These are phyloP conservation scores for Posidonia oceanica DNA, from an alignment of 116 monocot genomes.

Conservation along the genomic window DNA sequence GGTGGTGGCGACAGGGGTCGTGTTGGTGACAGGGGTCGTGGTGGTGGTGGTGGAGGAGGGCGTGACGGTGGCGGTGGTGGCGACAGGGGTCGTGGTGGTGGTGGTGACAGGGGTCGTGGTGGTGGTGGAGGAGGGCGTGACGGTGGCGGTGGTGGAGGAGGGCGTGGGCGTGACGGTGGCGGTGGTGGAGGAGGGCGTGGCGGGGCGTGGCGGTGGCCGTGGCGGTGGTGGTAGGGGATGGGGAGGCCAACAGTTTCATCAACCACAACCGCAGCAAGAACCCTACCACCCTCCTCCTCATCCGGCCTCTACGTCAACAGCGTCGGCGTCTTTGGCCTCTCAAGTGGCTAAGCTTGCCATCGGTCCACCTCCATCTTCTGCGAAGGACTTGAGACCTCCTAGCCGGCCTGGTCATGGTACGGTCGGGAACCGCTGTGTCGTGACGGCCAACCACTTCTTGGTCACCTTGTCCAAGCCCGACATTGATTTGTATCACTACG, in stretches of 20 bases:
- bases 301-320: not conserved
- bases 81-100: too few relatives aligned
- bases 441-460: slow-evolving; percentile 24
- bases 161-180: not conserved
- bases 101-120: not conserved
- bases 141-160: not conserved
- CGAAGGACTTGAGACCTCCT: slow-evolving; percentile 11
- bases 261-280: too few relatives aligned
- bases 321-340: not conserved
- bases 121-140: not conserved
- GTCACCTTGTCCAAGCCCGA: slow-evolving; percentile 5
- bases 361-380: not conserved
- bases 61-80: not conserved
- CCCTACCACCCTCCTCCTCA: not conserved
- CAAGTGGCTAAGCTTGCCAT: too few relatives aligned
- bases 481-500: slow-evolving; percentile 19
- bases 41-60: not conserved
- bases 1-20: not conserved
- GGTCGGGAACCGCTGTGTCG: slow-evolving; percentile 4
- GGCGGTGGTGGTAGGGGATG: too few relatives aligned
- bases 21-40: not conserved
- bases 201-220: too few relatives aligned
- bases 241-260: too few relatives aligned
- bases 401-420: slow-evolving; percentile 16
- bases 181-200: not conserved